A percentile compares a stretch with the other conserved stretches of the same genome.
These are phyloP conservation scores for Papiliotrema fonsecae DNA, from an alignment of 1,284 basidiomycete genomes.

Conservation along the genomic window DNA sequence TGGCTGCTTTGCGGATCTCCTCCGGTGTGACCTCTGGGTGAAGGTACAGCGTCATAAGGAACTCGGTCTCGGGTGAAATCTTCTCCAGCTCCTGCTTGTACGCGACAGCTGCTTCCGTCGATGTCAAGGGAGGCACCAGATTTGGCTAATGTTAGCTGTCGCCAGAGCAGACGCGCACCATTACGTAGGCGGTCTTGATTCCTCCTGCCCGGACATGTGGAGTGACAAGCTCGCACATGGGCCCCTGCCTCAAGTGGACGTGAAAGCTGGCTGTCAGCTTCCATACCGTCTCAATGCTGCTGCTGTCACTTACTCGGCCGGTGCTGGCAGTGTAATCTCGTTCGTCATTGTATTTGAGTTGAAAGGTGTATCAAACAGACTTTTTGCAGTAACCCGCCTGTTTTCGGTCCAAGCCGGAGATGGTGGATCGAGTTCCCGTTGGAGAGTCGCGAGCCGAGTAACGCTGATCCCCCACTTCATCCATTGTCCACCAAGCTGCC, in stretches of 20 bases:
- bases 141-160: slow-evolving; percentile 66
- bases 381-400: background rate
- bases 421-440: background rate
- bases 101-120: slow-evolving; percentile 70
- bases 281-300: no score
- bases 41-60: slow-evolving; percentile 94
- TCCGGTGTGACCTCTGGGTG: slow-evolving; percentile 84
- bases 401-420: background rate
- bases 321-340: slow-evolving; percentile 56
- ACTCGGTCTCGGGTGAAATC: slow-evolving; percentile 75
- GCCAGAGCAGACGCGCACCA: slow-evolving; percentile 58
- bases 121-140: slow-evolving; percentile 85
- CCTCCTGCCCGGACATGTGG: slow-evolving; percentile 89
- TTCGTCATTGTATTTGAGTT: slow-evolving; percentile 9
- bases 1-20: slow-evolving; percentile 82
- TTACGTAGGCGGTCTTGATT: slow-evolving; percentile 89
- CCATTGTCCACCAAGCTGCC: background rate
- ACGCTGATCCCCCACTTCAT: no score
- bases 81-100: slow-evolving; percentile 72
- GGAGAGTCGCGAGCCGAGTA: no score
- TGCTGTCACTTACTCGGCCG: slow-evolving; percentile 60
- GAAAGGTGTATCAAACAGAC: background rate
- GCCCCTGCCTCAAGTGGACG: slow-evolving; percentile 90
- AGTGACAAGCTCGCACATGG: slow-evolving; percentile 75
- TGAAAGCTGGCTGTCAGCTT: slow-evolving; percentile 63